A percentile compares a stretch with the other conserved stretches of the same genome.
Conservation (phyloP, 768 basidiomycete species). For the Crepidotus variabilis region DNA sequence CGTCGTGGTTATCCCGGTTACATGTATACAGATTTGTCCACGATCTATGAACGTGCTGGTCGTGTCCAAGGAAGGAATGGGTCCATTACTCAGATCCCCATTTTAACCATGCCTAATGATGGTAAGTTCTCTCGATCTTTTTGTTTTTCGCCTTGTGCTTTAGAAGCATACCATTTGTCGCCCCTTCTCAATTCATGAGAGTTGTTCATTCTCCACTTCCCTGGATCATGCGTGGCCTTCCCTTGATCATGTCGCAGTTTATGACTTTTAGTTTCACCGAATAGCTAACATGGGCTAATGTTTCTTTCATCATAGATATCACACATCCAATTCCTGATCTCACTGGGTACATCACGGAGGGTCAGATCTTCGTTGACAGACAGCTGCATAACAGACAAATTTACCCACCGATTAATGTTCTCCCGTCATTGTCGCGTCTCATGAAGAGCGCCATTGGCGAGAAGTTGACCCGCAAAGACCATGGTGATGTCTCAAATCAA, state of each 20-base stretch:
- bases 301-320: conserved; percentile 62
- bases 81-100: conserved; percentile 99
- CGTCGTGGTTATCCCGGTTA: conserved; percentile 98
- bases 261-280: background rate
- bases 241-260: background rate
- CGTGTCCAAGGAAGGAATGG: conserved; percentile 97
- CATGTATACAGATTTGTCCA: conserved; percentile 99
- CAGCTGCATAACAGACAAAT: conserved; percentile 96
- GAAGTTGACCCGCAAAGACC: conserved; percentile 95
- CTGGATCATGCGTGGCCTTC: background rate
- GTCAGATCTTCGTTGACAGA: conserved; percentile 98
- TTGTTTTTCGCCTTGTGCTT: conserved; percentile 2
- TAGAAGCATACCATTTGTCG: conserved; percentile 8
- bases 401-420: conserved; percentile 98
- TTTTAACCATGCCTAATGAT: conserved; percentile 99
- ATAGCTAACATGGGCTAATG: background rate
- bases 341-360: conserved; percentile 99
- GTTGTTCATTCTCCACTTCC: conserved; percentile 4
- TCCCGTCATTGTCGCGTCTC: conserved; percentile 96
- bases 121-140: conserved; percentile 50
- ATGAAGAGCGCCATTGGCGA: conserved; percentile 99
- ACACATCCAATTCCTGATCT: conserved; percentile 99
- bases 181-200: conserved; percentile 7
- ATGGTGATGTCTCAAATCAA: conserved; percentile 99
- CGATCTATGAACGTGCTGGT: conserved; percentile 98